Evolutionary conservation across 768 basidiomycete genomes (phyloP).

Genomic region (Hericium rajendrae): DNA sequence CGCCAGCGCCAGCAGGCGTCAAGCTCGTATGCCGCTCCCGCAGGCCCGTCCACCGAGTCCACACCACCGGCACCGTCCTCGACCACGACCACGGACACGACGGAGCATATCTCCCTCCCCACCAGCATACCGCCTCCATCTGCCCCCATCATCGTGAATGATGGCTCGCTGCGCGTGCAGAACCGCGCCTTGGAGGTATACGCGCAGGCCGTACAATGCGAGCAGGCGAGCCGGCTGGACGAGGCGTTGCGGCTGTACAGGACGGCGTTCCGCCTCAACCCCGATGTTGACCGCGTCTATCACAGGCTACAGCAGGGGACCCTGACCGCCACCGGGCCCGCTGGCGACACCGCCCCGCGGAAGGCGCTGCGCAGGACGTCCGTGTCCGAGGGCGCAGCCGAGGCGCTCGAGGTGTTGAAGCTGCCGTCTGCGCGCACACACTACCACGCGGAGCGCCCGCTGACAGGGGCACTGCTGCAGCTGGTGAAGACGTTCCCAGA

Average conservation of each 20-base stretch:
- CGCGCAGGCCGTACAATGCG: conserved; percentile 56
- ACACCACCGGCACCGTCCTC: background rate
- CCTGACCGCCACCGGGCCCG: background rate
- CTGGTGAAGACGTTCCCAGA: conserved; percentile 41
- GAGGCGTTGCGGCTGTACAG: conserved; percentile 71
- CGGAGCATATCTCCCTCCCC: background rate
- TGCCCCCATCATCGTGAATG: background rate
- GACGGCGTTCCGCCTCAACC: conserved; percentile 67
- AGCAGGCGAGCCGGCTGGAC: conserved; percentile 67
- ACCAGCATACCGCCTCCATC: background rate
- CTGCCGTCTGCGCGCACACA: conserved; percentile 2
- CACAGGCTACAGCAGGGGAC: conserved; percentile 39
- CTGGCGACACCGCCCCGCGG: background rate
- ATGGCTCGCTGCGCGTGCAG: conserved; percentile 20
- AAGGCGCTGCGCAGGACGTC: background rate
- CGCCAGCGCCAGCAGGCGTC: background rate
- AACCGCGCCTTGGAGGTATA: conserved; percentile 56
- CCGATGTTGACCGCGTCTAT: conserved; percentile 68
- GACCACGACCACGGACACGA: background rate
- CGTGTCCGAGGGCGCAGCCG: background rate
- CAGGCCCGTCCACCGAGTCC: no score
- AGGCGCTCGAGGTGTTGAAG: conserved; percentile 6
- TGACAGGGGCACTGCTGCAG: conserved; percentile 35
- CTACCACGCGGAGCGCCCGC: conserved; percentile 12
- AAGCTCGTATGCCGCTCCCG: no score